Percentiles rank a stretch among this genome's conserved stretches.
These are phyloP conservation scores for Diaporthe sp. DNA, from an alignment of 2,329 filamentous ascomycete genomes.

Conservation along the genomic window DNA sequence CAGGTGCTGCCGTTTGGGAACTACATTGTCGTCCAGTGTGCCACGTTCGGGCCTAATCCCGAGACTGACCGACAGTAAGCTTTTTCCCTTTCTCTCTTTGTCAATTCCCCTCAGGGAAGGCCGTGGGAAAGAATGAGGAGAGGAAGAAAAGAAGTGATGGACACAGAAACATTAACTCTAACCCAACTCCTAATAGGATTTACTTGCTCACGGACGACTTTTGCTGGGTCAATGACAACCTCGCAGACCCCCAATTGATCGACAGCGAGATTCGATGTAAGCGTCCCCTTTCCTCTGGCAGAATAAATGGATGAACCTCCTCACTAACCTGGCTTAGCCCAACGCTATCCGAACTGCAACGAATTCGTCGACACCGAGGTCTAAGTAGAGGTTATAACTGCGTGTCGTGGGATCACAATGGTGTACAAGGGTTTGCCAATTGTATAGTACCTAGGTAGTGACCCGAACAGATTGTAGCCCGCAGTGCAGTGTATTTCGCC, in stretches of 20 bases:
- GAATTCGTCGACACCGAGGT: constrained; percentile 35
- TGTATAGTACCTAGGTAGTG: not conserved
- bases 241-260: constrained; percentile 35
- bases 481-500: no score
- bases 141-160: not conserved
- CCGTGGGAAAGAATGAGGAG: no score
- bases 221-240: constrained; percentile 41
- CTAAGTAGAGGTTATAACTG: not conserved
- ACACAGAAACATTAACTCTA: not conserved
- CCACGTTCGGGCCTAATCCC: constrained; percentile 26
- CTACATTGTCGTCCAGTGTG: constrained; percentile 40
- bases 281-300: not conserved
- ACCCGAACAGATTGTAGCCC: not conserved
- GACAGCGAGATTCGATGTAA: constrained; percentile 32
- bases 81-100: not conserved
- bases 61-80: constrained; percentile 33
- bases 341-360: constrained; percentile 38
- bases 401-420: not conserved
- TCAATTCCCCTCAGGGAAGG: no score
- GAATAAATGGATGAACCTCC: no score
- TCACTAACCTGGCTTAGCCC: constrained; percentile 15
- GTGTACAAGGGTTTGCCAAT: not conserved
- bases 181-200: not conserved
- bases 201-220: constrained; percentile 38
- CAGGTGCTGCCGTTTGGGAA: constrained; percentile 27